Evolutionary conservation across 2,329 filamentous ascomycete genomes (phyloP), one percentile per base, ranked within the genome.

Genomic region (Rhexocercosporidium sp.): DNA sequence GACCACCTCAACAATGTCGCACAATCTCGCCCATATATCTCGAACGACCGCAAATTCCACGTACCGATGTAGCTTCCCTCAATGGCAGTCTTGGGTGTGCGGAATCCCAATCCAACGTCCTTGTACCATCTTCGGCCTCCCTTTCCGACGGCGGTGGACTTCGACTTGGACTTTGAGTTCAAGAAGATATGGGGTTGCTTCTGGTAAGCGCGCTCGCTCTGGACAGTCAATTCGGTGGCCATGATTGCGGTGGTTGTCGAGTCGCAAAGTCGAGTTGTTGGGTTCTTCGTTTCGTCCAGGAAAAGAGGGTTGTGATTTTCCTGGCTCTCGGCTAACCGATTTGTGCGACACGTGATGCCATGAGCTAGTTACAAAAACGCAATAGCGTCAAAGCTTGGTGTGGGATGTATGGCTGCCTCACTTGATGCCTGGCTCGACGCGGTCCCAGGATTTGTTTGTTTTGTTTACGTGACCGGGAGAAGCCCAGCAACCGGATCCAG

Each of bases 171-270:
- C 92, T 99, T 99, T 82, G 91, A 88, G 91, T 98, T 97, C 81
- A 92, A 90, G 93, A 98, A 99, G 89, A 99, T 97, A 86, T 99
- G 96, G 84, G 96, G 96, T 90, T 99, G 95, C 92, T 99, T 99
- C 87, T 98, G 96, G 93, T 92, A 99, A 89, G 96, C 96, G 88
- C 96, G 95, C 92, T 99, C 96, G 83, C 93, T 96, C 91, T 99
- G 96, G 85, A 99, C 96, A 84, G 94, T 97, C 87, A 97, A 89
- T 89, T 97, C 94, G 89, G 94, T 97, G 83, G 94, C 94, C 94
- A 97, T 97, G 84, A 34, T 77, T 75, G 75, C 75, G 76, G 70
- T 70, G 62, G 64, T 71, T 68, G 70, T 77, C 71, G 74, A 73
- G 72, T 76, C 75, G 74, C 72, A 72, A 56, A 56, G 69, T 71